Evolutionary conservation across 306 rosid species (phyloP), one percentile per base, ranked within the genome.

Genomic region (Cercis canadensis): DNA sequence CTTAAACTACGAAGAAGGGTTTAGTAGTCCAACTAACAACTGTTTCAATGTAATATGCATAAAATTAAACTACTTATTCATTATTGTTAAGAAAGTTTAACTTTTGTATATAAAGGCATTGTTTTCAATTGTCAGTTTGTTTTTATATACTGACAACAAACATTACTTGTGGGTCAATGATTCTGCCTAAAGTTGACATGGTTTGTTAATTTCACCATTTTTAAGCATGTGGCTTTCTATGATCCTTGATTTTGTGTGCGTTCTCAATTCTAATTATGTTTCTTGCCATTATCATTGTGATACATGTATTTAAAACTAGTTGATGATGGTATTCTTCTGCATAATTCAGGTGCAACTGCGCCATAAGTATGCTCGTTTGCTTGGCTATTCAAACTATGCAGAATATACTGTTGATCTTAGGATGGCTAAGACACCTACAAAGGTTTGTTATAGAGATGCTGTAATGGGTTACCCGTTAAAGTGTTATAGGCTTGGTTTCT

Each of bases 371-470:
- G 92, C 99, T 45, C 92, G 92, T 40, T 78, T 94, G 79, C 96
- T 91, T 57, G 96, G 96, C 77, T 86, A 81, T 86, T 86, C 95
- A 57, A 91, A 87, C 87, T 91, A 86, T 77, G 96, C 99, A 33
- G 99, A 94, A 76, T 91, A 84, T 82, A 92, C 84, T 6, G 82
- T 86, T 61, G 90, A 75, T 77, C 82, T 81, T 79, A 86, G 99
- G 83, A 94, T 94, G 99, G 92, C 97, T 44, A 94, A 88, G 85
- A 83, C 99, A 75, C 92, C 99, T 34, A 68, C 83, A 57, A 91
- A 91, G 99, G 99, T 91, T 76, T 69, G 88, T 78, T 7, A n/a
- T 46, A 8, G 45, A 49, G 40, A 59, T 64, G 49, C 57, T 74
- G 17, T 63, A 59, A 51, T 69, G 11, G 11, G n/a, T 63, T 4